Conservation (phyloP, 495 filamentous ascomycete genomes). For the Talaromyces thailandensis region DNA sequence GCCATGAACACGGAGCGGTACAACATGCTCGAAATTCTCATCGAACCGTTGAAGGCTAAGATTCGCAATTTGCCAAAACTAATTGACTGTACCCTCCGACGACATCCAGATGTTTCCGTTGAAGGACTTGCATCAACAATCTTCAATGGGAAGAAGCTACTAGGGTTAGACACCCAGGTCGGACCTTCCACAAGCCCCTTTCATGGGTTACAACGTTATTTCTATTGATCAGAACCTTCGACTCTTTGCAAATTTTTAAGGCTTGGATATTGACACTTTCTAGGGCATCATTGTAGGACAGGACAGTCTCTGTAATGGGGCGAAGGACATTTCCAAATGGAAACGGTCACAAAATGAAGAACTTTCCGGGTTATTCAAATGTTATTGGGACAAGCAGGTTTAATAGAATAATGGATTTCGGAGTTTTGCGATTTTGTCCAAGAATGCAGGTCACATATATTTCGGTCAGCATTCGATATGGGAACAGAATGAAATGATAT, state of each 20-base stretch:
- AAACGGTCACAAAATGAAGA: too few relatives aligned
- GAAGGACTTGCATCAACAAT: background rate
- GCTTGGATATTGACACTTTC: too few relatives aligned
- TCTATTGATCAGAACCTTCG: background rate
- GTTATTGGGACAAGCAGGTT: too few relatives aligned
- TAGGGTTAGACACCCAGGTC: background rate
- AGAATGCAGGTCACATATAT: background rate
- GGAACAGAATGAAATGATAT: background rate
- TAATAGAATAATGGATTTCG: background rate
- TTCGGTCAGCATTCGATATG: background rate
- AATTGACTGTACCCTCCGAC: background rate
- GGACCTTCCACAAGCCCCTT: background rate
- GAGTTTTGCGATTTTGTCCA: background rate
- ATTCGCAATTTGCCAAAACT: background rate
- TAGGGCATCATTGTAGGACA: too few relatives aligned
- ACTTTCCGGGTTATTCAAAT: too few relatives aligned
- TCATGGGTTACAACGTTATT: background rate
- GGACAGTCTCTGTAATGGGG: too few relatives aligned
- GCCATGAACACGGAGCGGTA: background rate
- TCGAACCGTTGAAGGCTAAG: background rate
- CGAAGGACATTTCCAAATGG: too few relatives aligned
- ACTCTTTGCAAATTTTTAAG: background rate
- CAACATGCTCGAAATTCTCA: background rate
- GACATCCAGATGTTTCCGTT: background rate
- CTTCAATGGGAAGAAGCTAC: background rate